Percentiles rank a stretch among this genome's conserved stretches.
Evolutionary conservation across 441 rosid genomes (phyloP).

Genomic region (Erysimum cheiri): DNA sequence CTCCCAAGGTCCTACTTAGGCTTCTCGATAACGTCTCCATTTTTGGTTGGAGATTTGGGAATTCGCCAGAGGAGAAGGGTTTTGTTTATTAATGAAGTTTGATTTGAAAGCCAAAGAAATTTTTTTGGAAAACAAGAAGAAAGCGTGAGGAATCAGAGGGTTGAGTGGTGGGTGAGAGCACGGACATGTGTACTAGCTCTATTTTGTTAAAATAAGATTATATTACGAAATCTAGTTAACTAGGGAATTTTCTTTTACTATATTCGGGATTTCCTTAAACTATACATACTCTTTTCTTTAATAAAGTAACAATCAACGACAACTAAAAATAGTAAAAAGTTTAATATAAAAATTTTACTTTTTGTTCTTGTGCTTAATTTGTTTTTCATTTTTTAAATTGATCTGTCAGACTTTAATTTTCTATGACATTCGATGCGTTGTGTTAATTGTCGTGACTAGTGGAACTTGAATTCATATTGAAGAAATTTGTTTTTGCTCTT

Average conservation of each 20-base stretch:
- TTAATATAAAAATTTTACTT: background rate
- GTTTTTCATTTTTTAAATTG: no score
- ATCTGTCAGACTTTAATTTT: no score
- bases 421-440: background rate
- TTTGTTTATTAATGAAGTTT: conserved; percentile 4
- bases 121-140: conserved; percentile 41
- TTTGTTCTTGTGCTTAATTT: background rate
- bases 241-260: background rate
- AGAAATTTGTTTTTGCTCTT: background rate
- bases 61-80: background rate
- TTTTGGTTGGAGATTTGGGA: background rate
- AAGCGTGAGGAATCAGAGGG: conserved; percentile 27
- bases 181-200: background rate
- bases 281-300: background rate
- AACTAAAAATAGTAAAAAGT: background rate
- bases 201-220: background rate
- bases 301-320: background rate
- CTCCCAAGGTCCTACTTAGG: conserved; percentile 66
- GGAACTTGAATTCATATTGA: background rate
- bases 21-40: conserved; percentile 46
- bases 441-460: background rate
- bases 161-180: conserved; percentile 37
- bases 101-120: conserved; percentile 28
- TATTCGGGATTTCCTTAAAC: background rate
- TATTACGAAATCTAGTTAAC: background rate